Evolutionary conservation across 768 basidiomycete species (phyloP), one percentile per base, ranked within the genome.

Genomic region (Vararia minispora): DNA sequence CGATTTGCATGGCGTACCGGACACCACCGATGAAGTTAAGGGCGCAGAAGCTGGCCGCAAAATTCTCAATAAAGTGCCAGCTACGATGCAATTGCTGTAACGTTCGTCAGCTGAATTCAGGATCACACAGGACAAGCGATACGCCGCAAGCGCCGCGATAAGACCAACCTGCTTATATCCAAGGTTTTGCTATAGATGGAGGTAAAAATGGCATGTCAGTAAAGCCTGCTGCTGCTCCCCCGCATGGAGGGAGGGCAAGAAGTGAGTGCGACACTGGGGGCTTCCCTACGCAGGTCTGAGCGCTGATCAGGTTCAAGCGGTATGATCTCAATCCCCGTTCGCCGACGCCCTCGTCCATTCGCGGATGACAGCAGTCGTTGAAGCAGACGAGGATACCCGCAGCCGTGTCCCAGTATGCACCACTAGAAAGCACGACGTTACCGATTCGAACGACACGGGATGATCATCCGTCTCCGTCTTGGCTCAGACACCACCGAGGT

Each of bases 281-380:
- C 81, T 86, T 91, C 86, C 86, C 87, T 89, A 86, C 88, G 89
- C 88, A 88, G 85, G 84, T 87, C 71, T 89, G 72, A 87, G 76
- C 83, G 71, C 86, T 88, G 81, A 72, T 86, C 89, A 91, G 86
- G 88, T 90, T 90, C 84, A 61, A 75, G 79, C 89, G 87, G 88
- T 91, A 75, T 91, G 43, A 84, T 91, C 89, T 92, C 88, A 91
- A 88, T 62, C 86, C 74, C 63, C 59, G 62, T 60, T 59, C 47
- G 37, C 40, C 50, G 50, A 44, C 46, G 50, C 52, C 48, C 50
- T 33, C 50, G 43, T 49, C 45, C 43, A 46, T 46, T 50, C 51
- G 33, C 33, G 42, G 47, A 30, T 31, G 42, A 47, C 20, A 30
- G 46, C 43, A 44, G 39, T 52, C 52, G 50, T 58, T 43, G 47